Base-by-base conservation (phyloP, 2,329 filamentous ascomycete species). In the Cordyceps farinosa region DNA sequence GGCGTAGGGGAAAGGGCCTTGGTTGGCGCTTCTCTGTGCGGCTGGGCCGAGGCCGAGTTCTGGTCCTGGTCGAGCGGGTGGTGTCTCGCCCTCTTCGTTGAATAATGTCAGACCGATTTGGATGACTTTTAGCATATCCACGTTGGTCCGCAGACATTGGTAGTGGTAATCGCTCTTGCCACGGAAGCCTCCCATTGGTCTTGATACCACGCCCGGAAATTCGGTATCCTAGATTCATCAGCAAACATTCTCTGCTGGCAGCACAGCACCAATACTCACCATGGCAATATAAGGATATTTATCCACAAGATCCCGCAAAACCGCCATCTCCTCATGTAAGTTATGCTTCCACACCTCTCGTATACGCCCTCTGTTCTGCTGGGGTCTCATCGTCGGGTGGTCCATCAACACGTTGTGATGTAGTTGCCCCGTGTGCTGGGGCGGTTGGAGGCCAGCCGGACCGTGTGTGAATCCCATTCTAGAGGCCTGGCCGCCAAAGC, bases 151-250 rank as follows among this genome's bases (percentile, higher is more conserved):
- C 53, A 99, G 83, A 65, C 94, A 98, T 80, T 99, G 95, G 78
- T 99, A 99, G 75, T 99, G 95, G 74, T 99, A 99, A 71, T 97
- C 94, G 68, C 92, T 95, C 79, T 97, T 98, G 64, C 91, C 95
- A 65, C 90, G 87, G 76, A 99, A 99, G 62, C 90, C 87, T 55
- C 95, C 95, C 83, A 99, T 98, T 2, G 95, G 95, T 69, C 95
- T 87, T 32, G 94, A 92, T 60, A 99, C 94, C 60, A 99, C 92
- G 63, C 95, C 95, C n/a, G 95, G 95, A 70, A 99, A 99, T 74
- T 98, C 94, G 30, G 95, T 97, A 74, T 99, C 95, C 93, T 97
- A 47, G 11, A 29, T 22, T 47, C n/a, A 38, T 63, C n/a, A 57
- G 73, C 58, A 64, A 22, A 40, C 1, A 30, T 2, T 4, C 4